Evolutionary conservation across 163 green algal species (phyloP), one percentile per base, ranked within the genome.

Genomic region (Prototheca wickerhamii): DNA sequence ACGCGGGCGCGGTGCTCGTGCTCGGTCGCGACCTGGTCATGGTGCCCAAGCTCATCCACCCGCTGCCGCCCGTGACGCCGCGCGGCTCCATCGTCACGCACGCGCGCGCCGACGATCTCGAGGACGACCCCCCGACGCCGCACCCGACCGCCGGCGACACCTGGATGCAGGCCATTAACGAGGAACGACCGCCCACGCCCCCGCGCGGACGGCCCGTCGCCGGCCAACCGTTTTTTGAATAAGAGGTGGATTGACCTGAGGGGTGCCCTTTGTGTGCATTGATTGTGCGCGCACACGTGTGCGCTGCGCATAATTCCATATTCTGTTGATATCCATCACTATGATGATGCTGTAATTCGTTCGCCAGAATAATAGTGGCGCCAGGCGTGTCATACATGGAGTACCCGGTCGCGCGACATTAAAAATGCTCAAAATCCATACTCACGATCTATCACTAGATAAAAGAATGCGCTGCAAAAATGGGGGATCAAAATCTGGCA

Each of bases 31-130:
- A 98, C 72, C 75, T 97, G 56, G 89, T 97, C 35, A 94, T 99
- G 82, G 92, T 98, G 60, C 93, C 93, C 29, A 99, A 99, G 79
- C 80, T 99, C 52, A 99, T 99, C 67, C 93, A 99, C 80, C 93
- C 93, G 25, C 76, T 98, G 72, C 92, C 92, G 17, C 91, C 92
- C 33, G 83, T 82, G 31, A 83, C 77, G 10, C 82, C 83, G 15
- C 79, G 80, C n/a, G n/a, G n/a, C n/a, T n/a, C n/a, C n/a, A 69
- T 85, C 84, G 42, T 79, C 83, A 3, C 80, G 85, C 61, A 78
- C 44, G 33, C 44, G 43, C 35, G 44, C 32, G 63, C 61, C 54
- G 80, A 84, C 26, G 71, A 80, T 6, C 70, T 75, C 23, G 83
- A 85, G 21, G 76, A 82, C 51, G 76, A 81, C 52, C 74, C 80